These are phyloP conservation scores for Pachyrhizus erosus DNA, from an alignment of 306 rosid genomes.

Conservation along the genomic window DNA sequence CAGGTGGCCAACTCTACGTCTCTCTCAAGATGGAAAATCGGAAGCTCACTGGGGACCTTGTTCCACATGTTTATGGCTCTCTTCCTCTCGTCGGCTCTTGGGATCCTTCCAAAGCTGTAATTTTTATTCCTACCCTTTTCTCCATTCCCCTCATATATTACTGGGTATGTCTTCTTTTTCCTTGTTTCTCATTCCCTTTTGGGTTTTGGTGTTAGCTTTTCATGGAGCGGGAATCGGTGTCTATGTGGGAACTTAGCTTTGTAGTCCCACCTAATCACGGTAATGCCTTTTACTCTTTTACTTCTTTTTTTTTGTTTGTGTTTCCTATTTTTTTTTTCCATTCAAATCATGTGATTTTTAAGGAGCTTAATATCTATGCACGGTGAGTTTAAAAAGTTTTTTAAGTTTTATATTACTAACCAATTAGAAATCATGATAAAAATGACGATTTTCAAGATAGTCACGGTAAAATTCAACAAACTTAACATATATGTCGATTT, in stretches of 20 bases:
- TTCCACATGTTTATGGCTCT: slow-evolving; percentile 94
- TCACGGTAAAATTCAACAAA: background rate
- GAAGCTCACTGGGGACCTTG: slow-evolving; percentile 80
- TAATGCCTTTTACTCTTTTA: slow-evolving; percentile 41
- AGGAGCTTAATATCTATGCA: background rate
- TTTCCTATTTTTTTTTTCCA: background rate
- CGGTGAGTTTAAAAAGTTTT: background rate
- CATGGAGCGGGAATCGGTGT: slow-evolving; percentile 92
- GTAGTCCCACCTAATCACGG: slow-evolving; percentile 99
- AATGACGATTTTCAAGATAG: background rate
- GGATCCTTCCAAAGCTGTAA: slow-evolving; percentile 94
- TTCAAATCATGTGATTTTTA: background rate
- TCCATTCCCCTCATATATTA: background rate
- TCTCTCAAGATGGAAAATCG: slow-evolving; percentile 91
- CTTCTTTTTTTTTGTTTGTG: background rate
- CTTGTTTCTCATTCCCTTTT: background rate
- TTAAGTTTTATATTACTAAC: background rate
- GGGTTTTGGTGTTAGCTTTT: slow-evolving; percentile 57
- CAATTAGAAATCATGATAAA: background rate
- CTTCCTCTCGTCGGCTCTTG: slow-evolving; percentile 90
- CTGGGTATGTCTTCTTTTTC: background rate
- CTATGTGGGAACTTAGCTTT: slow-evolving; percentile 98
- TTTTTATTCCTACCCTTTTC: background rate
- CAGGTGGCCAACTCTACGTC: slow-evolving; percentile 85
- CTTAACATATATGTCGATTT: background rate